These are phyloP conservation scores for Podospora australis DNA, from an alignment of 495 filamentous ascomycete genomes.

Conservation along the genomic window DNA sequence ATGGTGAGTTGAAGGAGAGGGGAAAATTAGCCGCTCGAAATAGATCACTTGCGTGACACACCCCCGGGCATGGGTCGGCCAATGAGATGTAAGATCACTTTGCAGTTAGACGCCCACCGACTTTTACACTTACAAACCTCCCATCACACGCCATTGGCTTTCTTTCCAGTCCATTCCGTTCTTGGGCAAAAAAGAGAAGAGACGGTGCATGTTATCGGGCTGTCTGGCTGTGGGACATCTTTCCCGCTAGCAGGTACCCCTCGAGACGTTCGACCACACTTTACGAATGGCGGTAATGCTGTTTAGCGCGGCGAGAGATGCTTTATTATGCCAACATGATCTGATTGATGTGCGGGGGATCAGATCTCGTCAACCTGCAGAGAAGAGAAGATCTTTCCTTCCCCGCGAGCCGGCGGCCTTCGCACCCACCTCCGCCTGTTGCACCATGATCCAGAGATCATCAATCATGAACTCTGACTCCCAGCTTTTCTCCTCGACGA, in stretches of 20 bases:
- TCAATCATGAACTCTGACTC: not conserved
- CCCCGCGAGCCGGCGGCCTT: not conserved
- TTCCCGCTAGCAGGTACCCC: not conserved
- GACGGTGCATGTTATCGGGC: not conserved
- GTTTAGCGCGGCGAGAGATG: not conserved
- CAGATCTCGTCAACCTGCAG: not conserved
- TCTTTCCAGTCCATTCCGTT: not conserved
- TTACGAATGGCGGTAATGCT: not conserved
- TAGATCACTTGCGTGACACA: slow-evolving; percentile 12
- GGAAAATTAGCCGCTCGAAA: slow-evolving; percentile 22
- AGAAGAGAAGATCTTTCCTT: not conserved
- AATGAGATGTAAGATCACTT: slow-evolving; percentile 24
- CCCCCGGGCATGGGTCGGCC: slow-evolving; percentile 7
- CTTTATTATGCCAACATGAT: not conserved
- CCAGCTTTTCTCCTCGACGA: not conserved
- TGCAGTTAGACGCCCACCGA: slow-evolving; percentile 27
- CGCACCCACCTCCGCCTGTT: not conserved
- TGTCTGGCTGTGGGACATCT: not conserved
- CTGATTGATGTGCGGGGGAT: not conserved
- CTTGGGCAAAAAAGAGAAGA: not conserved
- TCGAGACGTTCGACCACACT: not conserved
- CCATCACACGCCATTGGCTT: not conserved
- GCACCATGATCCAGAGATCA: too few species aligned
- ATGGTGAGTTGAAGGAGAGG: slow-evolving; percentile 4
- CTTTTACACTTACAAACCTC: not conserved